Base-by-base conservation (phyloP, 768 basidiomycete species). In the Mycena polygramma region DNA sequence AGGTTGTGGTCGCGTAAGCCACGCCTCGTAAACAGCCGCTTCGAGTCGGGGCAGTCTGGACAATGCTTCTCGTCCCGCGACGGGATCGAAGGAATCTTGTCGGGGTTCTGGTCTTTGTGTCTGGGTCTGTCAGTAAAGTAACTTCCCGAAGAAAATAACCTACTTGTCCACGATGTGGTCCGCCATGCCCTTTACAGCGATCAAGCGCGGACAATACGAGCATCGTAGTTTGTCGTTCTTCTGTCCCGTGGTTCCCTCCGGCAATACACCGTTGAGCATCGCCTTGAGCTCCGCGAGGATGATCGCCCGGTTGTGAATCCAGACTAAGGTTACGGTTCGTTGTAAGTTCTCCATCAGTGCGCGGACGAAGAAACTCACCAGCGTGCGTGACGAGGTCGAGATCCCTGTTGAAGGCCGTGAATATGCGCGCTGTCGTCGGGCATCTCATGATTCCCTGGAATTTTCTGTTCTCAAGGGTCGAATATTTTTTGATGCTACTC, bases 141-240 rank as follows among this genome's bases (percentile, higher is more conserved):
- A 5, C 15, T 11, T 8, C 20, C 22, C 6, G n/a, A 22, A 22
- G 24, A 24, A 13, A 52, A 22, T 11, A 7, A 62, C 67, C 7
- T 43, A 69, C 68, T 57, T 58, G 19, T 49, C 39, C 4, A 63
- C 37, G 13, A 69, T 17, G 24, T 69, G 68, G 43, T 69, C 62
- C 2, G n/a, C 5, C 53, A 69, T 58, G 13, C 55, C 55, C 8
- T 9, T 20, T 20, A 22, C 30, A 5, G 19, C 43, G 5, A 69
- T n/a, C n/a, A 69, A 17, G 22, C 57, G 55, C 17, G 35, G 45
- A 36, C 68, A 69, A n/a, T 64, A 52, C 2, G 54, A 5, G 26
- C 68, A 70, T 2, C 49, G 52, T 1, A 64, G 11, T 24, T 65
- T 70, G 45, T 68, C 66, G 66, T 51, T 41, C 0, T 4, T 22